phyloP scores from a whole-genome alignment of 23 red algal species.

The Gracilariopsis chorda region DNA sequence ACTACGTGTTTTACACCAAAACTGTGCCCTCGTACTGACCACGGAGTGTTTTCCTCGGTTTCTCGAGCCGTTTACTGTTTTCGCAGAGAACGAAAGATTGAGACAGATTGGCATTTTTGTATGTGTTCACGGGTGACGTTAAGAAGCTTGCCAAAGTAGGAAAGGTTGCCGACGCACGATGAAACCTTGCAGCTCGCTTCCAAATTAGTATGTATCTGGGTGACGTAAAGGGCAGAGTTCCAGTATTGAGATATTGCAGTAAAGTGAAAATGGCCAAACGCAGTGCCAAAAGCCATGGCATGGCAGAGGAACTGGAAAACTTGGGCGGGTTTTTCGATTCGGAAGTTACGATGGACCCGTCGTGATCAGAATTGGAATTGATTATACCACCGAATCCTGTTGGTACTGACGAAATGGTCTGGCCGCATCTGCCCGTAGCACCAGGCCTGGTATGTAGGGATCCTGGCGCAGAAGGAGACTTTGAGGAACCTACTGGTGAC shows the following conservation, averaged over 20 bases:
- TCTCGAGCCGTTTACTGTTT: no score
- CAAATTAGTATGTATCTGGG: constrained; percentile 93
- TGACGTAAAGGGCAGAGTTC: constrained; percentile 59
- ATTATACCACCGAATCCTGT: constrained; percentile 70
- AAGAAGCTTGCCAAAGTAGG: constrained; percentile 85
- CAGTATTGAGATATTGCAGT: constrained; percentile 77
- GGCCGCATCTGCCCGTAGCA: constrained; percentile 72
- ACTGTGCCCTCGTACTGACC: not conserved
- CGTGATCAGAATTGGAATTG: constrained; percentile 2
- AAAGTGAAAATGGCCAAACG: constrained; percentile 73
- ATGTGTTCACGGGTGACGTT: constrained; percentile 93
- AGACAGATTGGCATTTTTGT: constrained; percentile 87
- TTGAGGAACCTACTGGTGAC: constrained; percentile 84
- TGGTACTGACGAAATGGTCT: constrained; percentile 59
- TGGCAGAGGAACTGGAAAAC: constrained; percentile 65
- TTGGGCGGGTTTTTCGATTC: constrained; percentile 33
- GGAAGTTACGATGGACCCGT: not conserved
- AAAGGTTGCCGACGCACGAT: constrained; percentile 83
- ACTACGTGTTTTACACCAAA: no score
- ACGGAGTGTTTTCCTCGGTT: no score
- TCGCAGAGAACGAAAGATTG: constrained; percentile 85
- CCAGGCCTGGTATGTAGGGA: constrained; percentile 75
- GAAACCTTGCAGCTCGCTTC: constrained; percentile 79
- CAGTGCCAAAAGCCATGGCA: constrained; percentile 62
- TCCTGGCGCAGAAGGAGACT: constrained; percentile 73